Conservation (phyloP, 768 basidiomycete genomes). For the Lactifluus hygrophoroides region DNA sequence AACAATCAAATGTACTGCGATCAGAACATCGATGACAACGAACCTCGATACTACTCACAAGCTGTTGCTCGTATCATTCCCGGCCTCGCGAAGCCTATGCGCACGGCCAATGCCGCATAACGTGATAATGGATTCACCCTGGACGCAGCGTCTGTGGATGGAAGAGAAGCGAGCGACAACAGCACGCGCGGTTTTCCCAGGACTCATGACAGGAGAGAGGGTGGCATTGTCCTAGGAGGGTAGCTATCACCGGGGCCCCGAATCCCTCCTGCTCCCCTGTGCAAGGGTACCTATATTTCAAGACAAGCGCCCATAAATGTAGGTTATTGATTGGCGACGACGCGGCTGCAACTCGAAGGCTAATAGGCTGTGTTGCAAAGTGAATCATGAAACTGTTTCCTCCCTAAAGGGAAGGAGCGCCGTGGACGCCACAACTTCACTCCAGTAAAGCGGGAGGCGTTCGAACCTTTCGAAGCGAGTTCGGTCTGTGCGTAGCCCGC, state of each 20-base stretch:
- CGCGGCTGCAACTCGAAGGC: too few relatives aligned
- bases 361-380: neutral
- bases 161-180: too few relatives aligned
- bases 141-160: neutral
- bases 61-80: neutral
- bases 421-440: neutral
- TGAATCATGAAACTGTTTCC: neutral
- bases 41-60: neutral
- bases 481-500: neutral
- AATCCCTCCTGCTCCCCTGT: too few relatives aligned
- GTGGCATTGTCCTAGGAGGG: neutral
- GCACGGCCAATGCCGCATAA: neutral
- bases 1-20: neutral
- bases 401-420: too few relatives aligned
- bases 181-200: too few relatives aligned
- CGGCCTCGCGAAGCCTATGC: neutral
- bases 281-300: neutral
- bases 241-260: neutral
- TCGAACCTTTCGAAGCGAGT: slow-evolving; percentile 4
- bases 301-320: neutral
- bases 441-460: neutral
- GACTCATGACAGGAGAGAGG: too few relatives aligned
- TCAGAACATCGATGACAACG: neutral
- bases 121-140: neutral
- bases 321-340: neutral